Evolutionary conservation across 1,284 basidiomycete genomes (phyloP).

Genomic region (Apiotrichum sp.): DNA sequence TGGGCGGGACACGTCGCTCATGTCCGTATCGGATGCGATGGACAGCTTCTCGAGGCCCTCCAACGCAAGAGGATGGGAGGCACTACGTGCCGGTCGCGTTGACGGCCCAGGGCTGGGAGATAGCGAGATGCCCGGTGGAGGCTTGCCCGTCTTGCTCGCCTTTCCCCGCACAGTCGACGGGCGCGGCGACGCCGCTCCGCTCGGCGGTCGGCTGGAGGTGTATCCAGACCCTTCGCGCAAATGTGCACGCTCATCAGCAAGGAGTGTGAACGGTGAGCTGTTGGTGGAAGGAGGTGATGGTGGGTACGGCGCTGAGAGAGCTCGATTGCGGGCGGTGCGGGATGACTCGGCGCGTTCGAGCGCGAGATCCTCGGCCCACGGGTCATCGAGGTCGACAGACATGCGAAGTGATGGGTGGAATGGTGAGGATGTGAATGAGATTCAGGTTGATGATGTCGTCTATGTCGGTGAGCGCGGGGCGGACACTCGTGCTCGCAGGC

Average conservation of each 20-base stretch:
- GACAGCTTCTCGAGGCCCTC: background rate
- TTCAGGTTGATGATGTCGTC: too few relatives aligned
- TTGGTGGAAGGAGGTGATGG: background rate
- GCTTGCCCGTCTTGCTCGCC: background rate
- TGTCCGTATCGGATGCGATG: conserved; percentile 3
- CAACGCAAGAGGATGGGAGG: conserved; percentile 11
- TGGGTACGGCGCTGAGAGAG: background rate
- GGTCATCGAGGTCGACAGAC: conserved; percentile 4
- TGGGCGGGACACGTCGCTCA: conserved; percentile 29
- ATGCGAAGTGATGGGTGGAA: background rate
- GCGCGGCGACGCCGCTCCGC: background rate
- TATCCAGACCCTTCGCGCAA: background rate
- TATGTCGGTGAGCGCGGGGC: too few relatives aligned
- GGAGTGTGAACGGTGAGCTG: background rate
- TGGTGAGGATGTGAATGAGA: background rate
- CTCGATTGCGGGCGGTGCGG: background rate
- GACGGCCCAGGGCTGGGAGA: background rate
- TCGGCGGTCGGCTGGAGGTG: background rate
- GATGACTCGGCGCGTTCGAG: background rate
- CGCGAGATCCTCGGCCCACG: background rate
- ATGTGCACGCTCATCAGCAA: too few relatives aligned
- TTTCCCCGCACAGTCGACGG: background rate
- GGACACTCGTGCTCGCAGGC: too few relatives aligned
- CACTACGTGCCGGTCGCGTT: background rate
- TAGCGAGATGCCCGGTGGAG: background rate